These are phyloP conservation scores for Ustilago loliicola DNA, from an alignment of 1,284 basidiomycete species.

Conservation along the genomic window DNA sequence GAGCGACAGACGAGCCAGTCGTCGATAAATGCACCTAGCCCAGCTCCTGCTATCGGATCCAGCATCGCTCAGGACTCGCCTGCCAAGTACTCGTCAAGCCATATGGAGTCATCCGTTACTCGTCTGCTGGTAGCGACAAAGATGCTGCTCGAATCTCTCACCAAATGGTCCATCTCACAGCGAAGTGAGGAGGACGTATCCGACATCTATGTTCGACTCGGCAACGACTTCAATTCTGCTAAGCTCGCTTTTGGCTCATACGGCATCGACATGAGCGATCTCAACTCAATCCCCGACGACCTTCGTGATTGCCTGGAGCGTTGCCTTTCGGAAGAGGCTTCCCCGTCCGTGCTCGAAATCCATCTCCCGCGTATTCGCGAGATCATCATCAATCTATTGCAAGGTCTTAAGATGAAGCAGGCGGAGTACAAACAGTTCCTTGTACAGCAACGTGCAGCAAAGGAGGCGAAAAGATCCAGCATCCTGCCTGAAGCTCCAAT, in stretches of 20 bases:
- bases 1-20: slow-evolving; percentile 46
- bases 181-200: slow-evolving; percentile 87
- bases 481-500: slow-evolving; percentile 13
- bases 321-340: slow-evolving; percentile 90
- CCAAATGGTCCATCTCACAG: slow-evolving; percentile 76
- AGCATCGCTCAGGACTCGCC: slow-evolving; percentile 24
- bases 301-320: slow-evolving; percentile 88
- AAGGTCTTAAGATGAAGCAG: slow-evolving; percentile 92
- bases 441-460: slow-evolving; percentile 53
- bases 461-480: slow-evolving; percentile 33
- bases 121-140: slow-evolving; percentile 94
- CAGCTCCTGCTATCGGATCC: slow-evolving; percentile 14
- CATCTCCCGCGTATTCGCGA: slow-evolving; percentile 91
- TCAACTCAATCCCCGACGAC: slow-evolving; percentile 88
- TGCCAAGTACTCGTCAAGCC: slow-evolving; percentile 58
- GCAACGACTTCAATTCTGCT: slow-evolving; percentile 96
- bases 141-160: slow-evolving; percentile 89
- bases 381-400: slow-evolving; percentile 91
- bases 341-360: slow-evolving; percentile 83
- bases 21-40: slow-evolving; percentile 17
- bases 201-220: slow-evolving; percentile 94
- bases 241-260: slow-evolving; percentile 87
- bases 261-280: slow-evolving; percentile 92
- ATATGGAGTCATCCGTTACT: slow-evolving; percentile 91
- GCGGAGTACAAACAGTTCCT: slow-evolving; percentile 76